Percentiles rank a stretch among this genome's conserved stretches.
phyloP scores from a whole-genome alignment of 2,329 filamentous ascomycete species.

The Hymenoscyphus scutula region DNA sequence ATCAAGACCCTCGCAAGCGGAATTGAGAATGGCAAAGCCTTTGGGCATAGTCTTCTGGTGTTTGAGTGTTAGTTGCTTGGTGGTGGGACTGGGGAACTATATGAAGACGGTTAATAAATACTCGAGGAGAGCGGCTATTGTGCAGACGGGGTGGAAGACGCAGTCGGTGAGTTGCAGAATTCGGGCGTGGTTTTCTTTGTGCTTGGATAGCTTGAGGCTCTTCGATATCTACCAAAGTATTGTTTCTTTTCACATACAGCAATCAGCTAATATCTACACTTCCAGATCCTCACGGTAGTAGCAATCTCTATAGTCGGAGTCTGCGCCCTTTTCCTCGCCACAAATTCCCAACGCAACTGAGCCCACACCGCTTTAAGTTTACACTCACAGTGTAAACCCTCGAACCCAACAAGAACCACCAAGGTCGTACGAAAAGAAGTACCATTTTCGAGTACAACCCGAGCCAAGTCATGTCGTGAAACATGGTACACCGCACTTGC shows the following conservation, averaged over 20 bases:
- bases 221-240: not conserved
- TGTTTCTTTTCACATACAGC: not conserved
- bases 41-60: slow-evolving; percentile 88
- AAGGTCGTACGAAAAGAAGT: not conserved
- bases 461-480: not conserved
- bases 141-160: slow-evolving; percentile 92
- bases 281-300: slow-evolving; percentile 59
- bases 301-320: slow-evolving; percentile 63
- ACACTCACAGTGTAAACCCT: not conserved
- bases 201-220: not conserved
- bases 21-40: slow-evolving; percentile 75
- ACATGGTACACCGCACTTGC: not conserved
- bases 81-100: slow-evolving; percentile 81
- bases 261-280: not conserved
- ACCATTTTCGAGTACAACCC: not conserved
- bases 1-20: slow-evolving; percentile 63
- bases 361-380: slow-evolving; percentile 13
- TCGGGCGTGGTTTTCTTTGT: slow-evolving; percentile 7
- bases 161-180: slow-evolving; percentile 57
- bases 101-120: slow-evolving; percentile 80
- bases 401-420: not conserved
- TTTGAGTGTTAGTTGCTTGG: slow-evolving; percentile 72
- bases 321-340: slow-evolving; percentile 59
- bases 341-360: slow-evolving; percentile 35
- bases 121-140: slow-evolving; percentile 72